Base-by-base conservation (phyloP, 2,329 filamentous ascomycete genomes). In the Seiridium unicorne region DNA sequence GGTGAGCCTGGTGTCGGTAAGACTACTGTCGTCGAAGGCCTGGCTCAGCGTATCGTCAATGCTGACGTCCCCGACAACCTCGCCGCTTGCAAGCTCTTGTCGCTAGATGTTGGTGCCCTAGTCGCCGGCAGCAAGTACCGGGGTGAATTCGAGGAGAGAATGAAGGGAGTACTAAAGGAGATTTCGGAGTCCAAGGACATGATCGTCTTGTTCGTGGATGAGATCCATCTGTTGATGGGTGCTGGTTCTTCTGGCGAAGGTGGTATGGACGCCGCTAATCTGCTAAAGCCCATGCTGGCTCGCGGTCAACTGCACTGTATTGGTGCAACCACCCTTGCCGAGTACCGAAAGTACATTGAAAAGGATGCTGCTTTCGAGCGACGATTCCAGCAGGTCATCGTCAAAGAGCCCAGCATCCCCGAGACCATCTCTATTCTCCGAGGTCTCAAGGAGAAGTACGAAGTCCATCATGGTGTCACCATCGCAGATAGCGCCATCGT, bases 261-360 rank as follows among this genome's bases (percentile, higher is more conserved):
- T 65, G 95, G 95, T 68, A 99, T 99, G 95, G 95, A 99, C 73
- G 95, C 95, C 55, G 95, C 95, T 70, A 99, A 99, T 75, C 80
- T 99, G 69, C 84, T 99, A 64, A 99, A 99, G 81, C 95, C 95
- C 60, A 98, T 98, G 94, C 86, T 99, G 67, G 95, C 95, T 62
- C 89, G 95, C 72, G 95, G 95, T 58, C 94, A 98, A 75, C 83
- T 99, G 61, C 95, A 99, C 82, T 99, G 95, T 72, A 98, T 99
- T 64, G 95, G 95, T 75, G 95, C 95, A 5, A 99, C 95, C 2
- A 99, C 95, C 1, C 84, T 99, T 61, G 87, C 88, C 63, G 95
- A 99, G 75, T 99, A 99, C 78, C 88, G 95, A 71, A 99, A 99
- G 76, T 98, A 99, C 77, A 97, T 99, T 64, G 95, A 99, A 76